Evolutionary conservation across 164 flowering plant species (phyloP).

Genomic region (Nymphaea colorata): DNA sequence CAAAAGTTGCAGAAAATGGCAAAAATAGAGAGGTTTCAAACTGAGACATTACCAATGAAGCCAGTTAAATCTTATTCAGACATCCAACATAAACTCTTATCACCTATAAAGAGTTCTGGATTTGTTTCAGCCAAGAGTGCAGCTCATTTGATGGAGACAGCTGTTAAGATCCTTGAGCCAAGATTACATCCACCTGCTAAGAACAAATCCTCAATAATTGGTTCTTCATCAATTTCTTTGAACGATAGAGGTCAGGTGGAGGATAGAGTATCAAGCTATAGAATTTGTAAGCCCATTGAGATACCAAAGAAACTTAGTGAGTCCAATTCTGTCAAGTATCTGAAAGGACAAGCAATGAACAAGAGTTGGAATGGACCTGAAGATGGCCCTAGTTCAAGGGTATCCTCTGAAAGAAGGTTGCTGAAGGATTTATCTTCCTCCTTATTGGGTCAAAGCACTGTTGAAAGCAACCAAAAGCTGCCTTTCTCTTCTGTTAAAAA

Average conservation of each 20-base stretch:
- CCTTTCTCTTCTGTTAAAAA: neutral
- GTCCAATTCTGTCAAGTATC: constrained; percentile 51
- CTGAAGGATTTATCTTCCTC: neutral
- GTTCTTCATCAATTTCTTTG: constrained; percentile 28
- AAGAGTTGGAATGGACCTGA: constrained; percentile 21
- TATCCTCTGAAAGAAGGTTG: constrained; percentile 4
- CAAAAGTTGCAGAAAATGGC: constrained; percentile 20
- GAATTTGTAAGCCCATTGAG: constrained; percentile 28
- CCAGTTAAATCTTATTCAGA: constrained; percentile 56
- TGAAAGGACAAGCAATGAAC: constrained; percentile 62
- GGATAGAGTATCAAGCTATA: constrained; percentile 29
- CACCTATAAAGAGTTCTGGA: constrained; percentile 70
- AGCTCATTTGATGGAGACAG: constrained; percentile 83
- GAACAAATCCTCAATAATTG: constrained; percentile 46
- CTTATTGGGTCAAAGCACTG: neutral
- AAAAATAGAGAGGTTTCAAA: constrained; percentile 62
- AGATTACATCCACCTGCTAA: constrained; percentile 54
- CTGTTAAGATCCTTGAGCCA: constrained; percentile 64
- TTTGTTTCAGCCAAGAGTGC: constrained; percentile 48
- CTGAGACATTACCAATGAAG: constrained; percentile 75
- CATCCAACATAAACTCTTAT: constrained; percentile 73
- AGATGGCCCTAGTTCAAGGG: neutral
- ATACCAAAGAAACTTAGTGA: constrained; percentile 38
- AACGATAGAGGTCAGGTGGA: constrained; percentile 36
- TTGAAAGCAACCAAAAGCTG: neutral